Evolutionary conservation across 345 rosid genomes (phyloP), one percentile per base, ranked within the genome.

Genomic region (Raphanus sativus): DNA sequence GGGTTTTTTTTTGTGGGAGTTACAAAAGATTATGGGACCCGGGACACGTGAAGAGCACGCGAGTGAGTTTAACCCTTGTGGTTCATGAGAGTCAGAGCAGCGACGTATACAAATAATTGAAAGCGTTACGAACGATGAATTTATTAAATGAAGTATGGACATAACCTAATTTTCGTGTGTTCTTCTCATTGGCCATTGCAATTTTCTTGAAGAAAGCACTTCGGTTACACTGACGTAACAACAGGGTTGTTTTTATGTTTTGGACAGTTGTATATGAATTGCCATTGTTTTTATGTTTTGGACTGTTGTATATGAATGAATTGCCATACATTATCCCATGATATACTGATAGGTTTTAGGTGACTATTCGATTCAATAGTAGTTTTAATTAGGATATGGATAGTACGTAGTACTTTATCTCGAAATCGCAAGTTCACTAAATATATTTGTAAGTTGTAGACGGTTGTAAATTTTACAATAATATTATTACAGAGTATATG

Each of bases 221-320:
- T 62, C 78, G 15, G 78, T 74, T 79, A 79, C 75, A 40, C 12
- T 73, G 82, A 79, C 82, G 78, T 73, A 36, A 62, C 75, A 62
- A 9, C 59, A 16, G 74, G 65, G 38, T 52, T 78, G 54, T 25
- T 50, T 34, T 34, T 45, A 32, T 9, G 1, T 28, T 61, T 67
- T 72, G 73, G 73, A 60, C 45, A 34, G 58, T 78, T 60, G 73
- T 34, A 78, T 42, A 65, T 30, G 30, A 68, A 61, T 71, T 56
- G 29, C 29, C 8, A 75, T 52, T 78, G 54, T 25, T 50, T 21
- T 34, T 45, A 32, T 9, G 1, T 28, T 61, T 67, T 72, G 73
- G 73, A 60, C 45, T 48, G 58, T 78, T 60, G 73, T 34, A 78
- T 42, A 65, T 30, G 30, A 68, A 61, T 71, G 21, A 21, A 21